phyloP scores from a whole-genome alignment of 1,139 yeast species.

The Kodamaea fungicola region DNA sequence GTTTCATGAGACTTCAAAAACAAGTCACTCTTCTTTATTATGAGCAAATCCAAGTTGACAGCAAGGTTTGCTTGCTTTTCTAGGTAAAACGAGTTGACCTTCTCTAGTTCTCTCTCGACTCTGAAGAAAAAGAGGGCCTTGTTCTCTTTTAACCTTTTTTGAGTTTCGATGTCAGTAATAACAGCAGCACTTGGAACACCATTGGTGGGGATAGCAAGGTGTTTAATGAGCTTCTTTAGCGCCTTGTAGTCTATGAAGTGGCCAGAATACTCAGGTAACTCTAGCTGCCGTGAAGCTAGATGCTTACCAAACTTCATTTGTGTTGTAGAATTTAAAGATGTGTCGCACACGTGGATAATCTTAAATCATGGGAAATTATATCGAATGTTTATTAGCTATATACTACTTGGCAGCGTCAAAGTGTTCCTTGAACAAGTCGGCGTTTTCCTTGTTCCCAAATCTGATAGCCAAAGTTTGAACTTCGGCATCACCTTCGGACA shows the following conservation, averaged over 20 bases:
- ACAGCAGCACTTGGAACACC: conserved; percentile 13
- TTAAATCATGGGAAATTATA: background rate
- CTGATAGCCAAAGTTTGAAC: conserved; percentile 96
- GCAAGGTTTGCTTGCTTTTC: conserved; percentile 87
- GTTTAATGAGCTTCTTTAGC: conserved; percentile 74
- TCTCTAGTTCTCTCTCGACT: conserved; percentile 89
- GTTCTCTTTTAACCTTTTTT: conserved; percentile 75
- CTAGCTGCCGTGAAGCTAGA: conserved; percentile 89
- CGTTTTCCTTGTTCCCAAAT: conserved; percentile 95
- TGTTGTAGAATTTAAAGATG: background rate
- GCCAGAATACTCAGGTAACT: conserved; percentile 90
- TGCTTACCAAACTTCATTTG: conserved; percentile 90
- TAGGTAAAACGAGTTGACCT: conserved; percentile 83
- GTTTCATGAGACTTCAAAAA: conserved; percentile 37
- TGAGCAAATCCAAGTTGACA: conserved; percentile 70
- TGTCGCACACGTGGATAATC: background rate
- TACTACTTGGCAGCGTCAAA: conserved; percentile 48
- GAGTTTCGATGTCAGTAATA: conserved; percentile 25
- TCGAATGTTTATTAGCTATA: background rate
- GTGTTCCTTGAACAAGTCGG: conserved; percentile 90
- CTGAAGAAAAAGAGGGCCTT: conserved; percentile 92
- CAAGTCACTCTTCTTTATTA: conserved; percentile 66
- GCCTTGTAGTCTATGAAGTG: conserved; percentile 94
- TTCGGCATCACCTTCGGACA: conserved; percentile 94
- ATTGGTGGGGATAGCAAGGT: conserved; percentile 48